A percentile compares a stretch with the other conserved stretches of the same genome.
These are phyloP conservation scores for Exophiala dermatitidis DNA, from an alignment of 2,329 filamentous ascomycete species.

Conservation along the genomic window DNA sequence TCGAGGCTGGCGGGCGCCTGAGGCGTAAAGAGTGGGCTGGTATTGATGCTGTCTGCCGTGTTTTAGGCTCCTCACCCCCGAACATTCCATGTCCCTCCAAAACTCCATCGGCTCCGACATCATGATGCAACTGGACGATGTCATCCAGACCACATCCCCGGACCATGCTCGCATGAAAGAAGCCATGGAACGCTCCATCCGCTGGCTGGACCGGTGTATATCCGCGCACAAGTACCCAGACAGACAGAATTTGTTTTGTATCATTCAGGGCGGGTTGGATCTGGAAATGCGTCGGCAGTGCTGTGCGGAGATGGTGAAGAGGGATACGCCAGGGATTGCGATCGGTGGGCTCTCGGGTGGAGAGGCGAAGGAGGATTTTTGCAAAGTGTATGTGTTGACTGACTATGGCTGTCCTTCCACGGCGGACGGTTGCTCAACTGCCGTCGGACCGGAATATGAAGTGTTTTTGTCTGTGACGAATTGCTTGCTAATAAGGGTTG, in stretches of 20 bases:
- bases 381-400: conserved; percentile 54
- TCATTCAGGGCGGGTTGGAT: conserved; percentile 93
- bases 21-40: background rate
- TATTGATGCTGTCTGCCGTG: background rate
- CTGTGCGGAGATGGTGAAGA: conserved; percentile 74
- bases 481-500: background rate
- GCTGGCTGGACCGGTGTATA: conserved; percentile 95
- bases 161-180: conserved; percentile 82
- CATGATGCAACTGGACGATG: conserved; percentile 99
- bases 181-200: conserved; percentile 87
- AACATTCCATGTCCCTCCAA: conserved; percentile 92
- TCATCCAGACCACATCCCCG: conserved; percentile 90
- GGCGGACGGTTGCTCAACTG: too few species aligned
- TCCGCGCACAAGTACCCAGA: conserved; percentile 76
- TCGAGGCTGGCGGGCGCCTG: too few species aligned
- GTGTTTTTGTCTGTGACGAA: conserved; percentile 13
- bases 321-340: conserved; percentile 91
- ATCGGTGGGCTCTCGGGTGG: conserved; percentile 93
- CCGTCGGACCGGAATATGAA: background rate
- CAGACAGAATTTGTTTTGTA: conserved; percentile 91
- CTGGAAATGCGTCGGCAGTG: conserved; percentile 78
- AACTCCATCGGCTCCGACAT: conserved; percentile 98
- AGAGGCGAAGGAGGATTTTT: conserved; percentile 89
- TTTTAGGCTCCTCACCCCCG: conserved; percentile 75
- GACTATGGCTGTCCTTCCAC: too few species aligned